phyloP scores from a whole-genome alignment of 148 eudicot genomes.

The Rheum nobile region DNA sequence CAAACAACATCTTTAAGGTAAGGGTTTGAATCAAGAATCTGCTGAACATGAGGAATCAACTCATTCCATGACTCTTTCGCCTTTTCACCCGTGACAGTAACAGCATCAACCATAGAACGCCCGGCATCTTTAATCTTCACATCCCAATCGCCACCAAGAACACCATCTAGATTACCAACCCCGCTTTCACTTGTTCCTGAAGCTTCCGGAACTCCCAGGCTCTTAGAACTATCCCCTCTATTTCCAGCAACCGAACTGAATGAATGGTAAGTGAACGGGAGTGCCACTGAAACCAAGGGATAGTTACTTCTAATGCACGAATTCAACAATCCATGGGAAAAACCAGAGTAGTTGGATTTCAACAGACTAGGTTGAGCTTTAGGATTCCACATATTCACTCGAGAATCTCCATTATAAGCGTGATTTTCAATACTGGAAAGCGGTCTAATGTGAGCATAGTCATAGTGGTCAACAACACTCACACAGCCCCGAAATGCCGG shows the following conservation, averaged over 20 bases:
- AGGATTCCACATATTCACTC: slow-evolving; percentile 11
- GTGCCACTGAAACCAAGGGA: slow-evolving; percentile 23
- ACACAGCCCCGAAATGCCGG: slow-evolving; percentile 7
- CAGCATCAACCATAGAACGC: slow-evolving; percentile 45
- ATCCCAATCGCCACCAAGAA: slow-evolving; percentile 48
- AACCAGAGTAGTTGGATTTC: slow-evolving; percentile 13
- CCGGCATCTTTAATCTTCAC: slow-evolving; percentile 51
- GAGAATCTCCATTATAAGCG: slow-evolving; percentile 18
- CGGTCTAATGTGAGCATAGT: slow-evolving; percentile 20
- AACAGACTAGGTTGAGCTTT: slow-evolving; percentile 17
- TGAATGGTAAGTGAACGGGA: slow-evolving; percentile 21
- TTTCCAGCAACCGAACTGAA: slow-evolving; percentile 44
- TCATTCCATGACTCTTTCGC: slow-evolving; percentile 53
- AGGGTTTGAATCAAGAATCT: slow-evolving; percentile 63
- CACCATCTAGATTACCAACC: slow-evolving; percentile 25
- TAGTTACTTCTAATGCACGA: slow-evolving; percentile 11
- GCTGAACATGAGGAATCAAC: slow-evolving; percentile 49
- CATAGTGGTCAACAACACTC: slow-evolving; percentile 6
- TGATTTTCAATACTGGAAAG: slow-evolving; percentile 18
- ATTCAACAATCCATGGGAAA: slow-evolving; percentile 27
- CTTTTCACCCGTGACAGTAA: slow-evolving; percentile 36
- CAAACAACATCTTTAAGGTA: slow-evolving; percentile 72
- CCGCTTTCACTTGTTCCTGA: slow-evolving; percentile 26
- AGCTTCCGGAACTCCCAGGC: slow-evolving; percentile 22
- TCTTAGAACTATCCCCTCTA: slow-evolving; percentile 31